Base-by-base conservation (phyloP, 345 rosid species). In the Dimocarpus longan region DNA sequence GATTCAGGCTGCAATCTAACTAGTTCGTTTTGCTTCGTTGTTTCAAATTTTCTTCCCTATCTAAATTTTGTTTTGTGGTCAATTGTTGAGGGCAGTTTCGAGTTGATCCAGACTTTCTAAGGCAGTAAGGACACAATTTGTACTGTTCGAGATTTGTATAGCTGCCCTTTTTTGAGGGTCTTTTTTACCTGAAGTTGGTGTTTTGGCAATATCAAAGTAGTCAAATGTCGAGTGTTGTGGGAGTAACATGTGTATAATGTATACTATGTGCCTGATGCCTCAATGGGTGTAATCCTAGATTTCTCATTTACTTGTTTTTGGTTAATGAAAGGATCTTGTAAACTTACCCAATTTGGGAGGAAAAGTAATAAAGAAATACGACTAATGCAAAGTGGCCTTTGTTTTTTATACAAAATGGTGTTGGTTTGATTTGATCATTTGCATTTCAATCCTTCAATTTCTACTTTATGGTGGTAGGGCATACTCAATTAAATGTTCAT, bases 291-390 rank as follows among this genome's bases (percentile, higher is more conserved):
- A 76, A 65, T 67, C 13, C 57, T 67, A 76, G 79, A 76, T 50
- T 26, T 66, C 52, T 52, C 37, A 66, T 75, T 65, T 40, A 15
- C 66, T 56, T 28, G 73, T 76, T 56, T 67, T 54, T 56, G 65
- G 48, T 43, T 68, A 24, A 67, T 21, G 42, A 48, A 56, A 68
- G 40, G 73, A 76, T 68, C 56, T 67, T 76, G 79, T 76, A 76
- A 76, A 67, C 66, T 76, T 56, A 24, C 73, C 79, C 79, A 40
- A 39, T 66, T 76, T 76, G 73, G 73, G 73, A 68, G 22, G 66
- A 54, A 52, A 66, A 40, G 5, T n/a, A 64, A 19, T 74, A 54
- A 67, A 21, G 19, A 21, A 43, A 42, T 24, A 56, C 73, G 13
- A 76, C 46, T 37, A 75, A 19, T 46, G 77, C 68, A 16, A 24